A percentile compares a stretch with the other conserved stretches of the same genome.
These are phyloP conservation scores for Nicotiana rustica DNA, from an alignment of 305 asterid genomes.

Conservation along the genomic window DNA sequence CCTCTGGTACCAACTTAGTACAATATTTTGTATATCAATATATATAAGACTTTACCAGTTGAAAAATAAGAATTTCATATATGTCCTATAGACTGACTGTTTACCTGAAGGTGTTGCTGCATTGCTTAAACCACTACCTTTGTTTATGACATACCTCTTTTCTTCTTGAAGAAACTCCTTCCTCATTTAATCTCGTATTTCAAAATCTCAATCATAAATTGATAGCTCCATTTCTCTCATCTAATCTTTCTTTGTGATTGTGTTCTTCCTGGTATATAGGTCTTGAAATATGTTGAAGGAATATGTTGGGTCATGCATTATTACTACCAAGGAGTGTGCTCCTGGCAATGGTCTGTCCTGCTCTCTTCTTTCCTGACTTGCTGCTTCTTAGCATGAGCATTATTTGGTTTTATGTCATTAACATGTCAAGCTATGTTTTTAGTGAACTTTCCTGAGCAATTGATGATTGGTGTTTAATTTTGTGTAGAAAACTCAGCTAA, in stretches of 20 bases:
- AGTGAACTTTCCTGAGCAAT: background rate
- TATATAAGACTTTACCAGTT: too few relatives aligned
- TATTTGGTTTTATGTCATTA: background rate
- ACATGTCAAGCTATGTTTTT: background rate
- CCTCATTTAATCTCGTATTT: background rate
- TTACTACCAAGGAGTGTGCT: slow-evolving; percentile 73
- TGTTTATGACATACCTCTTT: background rate
- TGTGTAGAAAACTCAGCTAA: background rate
- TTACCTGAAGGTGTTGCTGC: background rate
- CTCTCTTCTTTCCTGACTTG: slow-evolving; percentile 21
- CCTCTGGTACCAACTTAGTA: background rate
- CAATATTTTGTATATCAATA: too few relatives aligned
- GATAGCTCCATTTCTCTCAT: background rate
- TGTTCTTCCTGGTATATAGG: slow-evolving; percentile 44
- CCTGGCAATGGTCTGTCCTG: slow-evolving; percentile 72
- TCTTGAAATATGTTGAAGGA: slow-evolving; percentile 67
- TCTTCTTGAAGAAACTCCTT: background rate
- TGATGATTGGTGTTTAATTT: background rate
- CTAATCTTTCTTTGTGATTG: slow-evolving; percentile 7
- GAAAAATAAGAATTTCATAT: background rate
- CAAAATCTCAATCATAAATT: background rate
- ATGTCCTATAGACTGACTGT: background rate
- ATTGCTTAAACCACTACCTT: background rate
- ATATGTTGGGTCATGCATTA: slow-evolving; percentile 74
- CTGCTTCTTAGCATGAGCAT: background rate